Base-by-base conservation (phyloP, 176 grass and related monocot genomes). In the Rhipidocladum racemiflorum region DNA sequence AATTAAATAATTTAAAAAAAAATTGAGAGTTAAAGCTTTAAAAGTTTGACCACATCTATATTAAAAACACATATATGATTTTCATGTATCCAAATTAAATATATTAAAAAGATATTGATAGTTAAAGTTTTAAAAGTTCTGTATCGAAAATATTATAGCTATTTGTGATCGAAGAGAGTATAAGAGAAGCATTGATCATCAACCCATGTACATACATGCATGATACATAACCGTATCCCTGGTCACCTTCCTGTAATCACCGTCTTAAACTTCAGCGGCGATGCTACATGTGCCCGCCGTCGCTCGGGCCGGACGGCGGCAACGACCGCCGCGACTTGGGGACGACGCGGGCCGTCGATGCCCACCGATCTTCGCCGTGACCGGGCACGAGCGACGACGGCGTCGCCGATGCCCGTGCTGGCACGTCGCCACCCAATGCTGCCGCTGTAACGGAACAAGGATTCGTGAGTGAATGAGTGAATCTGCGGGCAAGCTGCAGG, bases 241-340 rank as follows among this genome's bases (percentile, higher is more conserved):
- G 65, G 16, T 38, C 34, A 43, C 65, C 20, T 68, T 25, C 48
- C 27, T 29, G 45, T 72, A 27, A 18, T 73, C 7, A 16, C n/a
- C 2, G 10, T 55, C 18, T 16, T n/a, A 21, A 2, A 74, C 30
- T 21, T 20, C 20, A 10, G 20, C 20, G 20, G 20, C 49, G 45
- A 15, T 16, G 50, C 30, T 82, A 83, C 42, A 78, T 15, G 68
- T 84, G 86, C 1, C 68, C 75, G 6, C 75, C 51, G 10, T 59
- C 21, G 68, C 86, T 88, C 4, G 86, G 81, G 57, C 81, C 74
- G 21, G 81, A 88, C 67, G 81, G 86, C 49, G 60, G 77, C 61
- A 86, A 51, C 39, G 50, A n/a, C 16, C 46, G 39, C 34, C 68
- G 59, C 28, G 49, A 43, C 29, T 9, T 68, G 6, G n/a, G 10